Evolutionary conservation across 768 basidiomycete species (phyloP), one percentile per base, ranked within the genome.

Genomic region (Boletus subcaerulescens): DNA sequence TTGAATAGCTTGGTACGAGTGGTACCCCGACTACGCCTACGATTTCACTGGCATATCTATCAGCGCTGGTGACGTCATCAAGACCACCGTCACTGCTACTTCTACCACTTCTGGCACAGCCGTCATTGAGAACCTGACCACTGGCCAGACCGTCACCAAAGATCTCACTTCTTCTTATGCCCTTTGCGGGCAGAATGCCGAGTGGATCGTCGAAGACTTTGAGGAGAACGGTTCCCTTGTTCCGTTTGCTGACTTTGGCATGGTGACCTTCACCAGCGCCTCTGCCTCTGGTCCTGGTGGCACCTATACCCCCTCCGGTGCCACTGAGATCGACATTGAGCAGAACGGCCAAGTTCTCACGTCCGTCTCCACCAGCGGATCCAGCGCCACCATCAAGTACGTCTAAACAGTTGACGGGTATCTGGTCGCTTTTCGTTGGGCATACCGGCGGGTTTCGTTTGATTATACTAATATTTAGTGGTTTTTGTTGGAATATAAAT

Each of bases 171-270:
- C 66, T n/a, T 26, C 45, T 7, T 49, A 35, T 18, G 50, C 63
- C 35, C 60, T 66, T 38, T 67, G 58, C 31, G 36, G 45, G 42
- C 7, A 48, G 48, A 55, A 56, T 12, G 65, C 58, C 10, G 65
- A 66, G 51, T 66, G 65, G 65, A 65, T 65, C 41, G 53, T 66
- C 8, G 60, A 67, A 13, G 62, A 67, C 53, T 55, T 58, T 43
- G 33, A 53, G 35, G 20, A 55, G 20, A 10, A 14, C 22, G 44
- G 50, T 24, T 0, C 1, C 2, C 56, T 42, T 8, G 65, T 55
- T 46, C 45, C 56, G 1, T 45, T 67, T 2, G 54, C 48, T 20
- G n/a, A 67, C 55, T 66, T 64, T 45, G 55, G 65, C 33, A 65
- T 50, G 6, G 56, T 66, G n/a, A 50, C 49, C 5, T 67, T 67